Evolutionary conservation across 2,329 filamentous ascomycete genomes (phyloP), one percentile per base, ranked within the genome.

Genomic region (Fusarium equiseti): DNA sequence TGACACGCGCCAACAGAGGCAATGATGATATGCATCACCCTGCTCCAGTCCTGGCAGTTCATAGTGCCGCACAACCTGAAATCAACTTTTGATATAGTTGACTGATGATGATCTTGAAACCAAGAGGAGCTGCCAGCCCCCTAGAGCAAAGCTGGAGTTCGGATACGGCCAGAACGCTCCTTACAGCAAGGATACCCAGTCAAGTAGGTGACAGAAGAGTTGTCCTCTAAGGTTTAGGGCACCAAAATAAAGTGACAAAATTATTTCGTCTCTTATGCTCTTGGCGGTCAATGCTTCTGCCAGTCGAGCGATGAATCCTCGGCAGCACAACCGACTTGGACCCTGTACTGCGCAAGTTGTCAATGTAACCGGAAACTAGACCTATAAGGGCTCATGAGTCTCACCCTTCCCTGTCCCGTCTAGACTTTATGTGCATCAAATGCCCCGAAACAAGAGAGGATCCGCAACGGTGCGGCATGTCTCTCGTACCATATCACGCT

Each of bases 401-500:
- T 35, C 24, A 53, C n/a, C 29, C 61, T 53, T 43, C 24, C 12
- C 50, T 52, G 24, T 18, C 24, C 18, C 27, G 7, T 20, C 50
- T 56, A 56, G 58, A 46, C 60, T 54, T 57, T 48, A 51, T 43
- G 50, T 53, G 50, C 50, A 53, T 27, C 62, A 51, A 38, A 40
- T 52, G 50, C 49, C 35, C 48, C 51, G 32, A 53, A 60, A 46
- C 55, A 52, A 48, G 63, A 66, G 61, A 29, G 35, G 35, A 43
- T 53, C 50, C 50, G 35, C 35, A 42, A 26, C 24, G 27, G 24
- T 20, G 50, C 24, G 24, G 48, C 38, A 42, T 42, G 63, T 67
- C 46, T 55, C 66, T 73, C 73, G 63, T 73, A 67, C 63, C 72
- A 74, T 71, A 26, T 15, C 50, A 43, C 50, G 66, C 72, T 66